Base-by-base conservation (phyloP, 495 filamentous ascomycete species). In the Staphylotrichum longicolle region DNA sequence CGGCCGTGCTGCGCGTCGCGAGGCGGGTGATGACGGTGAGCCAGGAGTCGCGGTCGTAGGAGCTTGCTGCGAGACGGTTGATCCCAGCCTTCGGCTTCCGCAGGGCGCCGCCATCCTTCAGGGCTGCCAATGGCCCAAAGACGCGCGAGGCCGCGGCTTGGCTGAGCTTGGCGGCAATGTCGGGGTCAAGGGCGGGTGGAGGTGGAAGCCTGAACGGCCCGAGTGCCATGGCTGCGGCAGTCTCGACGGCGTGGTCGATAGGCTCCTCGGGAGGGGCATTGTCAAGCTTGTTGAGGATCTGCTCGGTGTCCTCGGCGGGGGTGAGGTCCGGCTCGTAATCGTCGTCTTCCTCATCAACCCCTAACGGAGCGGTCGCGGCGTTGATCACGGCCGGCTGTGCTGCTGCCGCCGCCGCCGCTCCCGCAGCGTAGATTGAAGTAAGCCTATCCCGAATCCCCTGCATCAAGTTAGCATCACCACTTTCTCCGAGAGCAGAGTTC, bases 11-110 rank as follows among this genome's bases (percentile, higher is more conserved):
- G 41, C 94, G 84, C 11, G 93, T 98, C 15, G 93, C 93, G 44
- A 98, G 76, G 40, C 94, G 88, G 20, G 86, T 86, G 57, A 97
- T 85, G 15, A 98, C 76, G 2, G 91, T 91, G 42, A 95, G 80
- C 94, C 93, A 98, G 4, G 91, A 88, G 54, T 97, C 92, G 60
- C 89, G 84, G 68, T 96, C 93, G 66, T 91, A 89, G 4, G 83
- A 88, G 70, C 87, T 94, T 10, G 89, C 92, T 2, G 93, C 94
- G 27, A 96, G 78, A 47, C 93, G 82, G 62, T 90, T 87, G 63
- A 98, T 86, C 5, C 94, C 94, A 11, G 81, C 76, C 58, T 80
- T 81, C 0, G 83, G 73, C 7, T 85, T 81, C 57, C 88, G 84
- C 40, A 68, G 56, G 14, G 71, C 63, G 2, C 73, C 69, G 35